A percentile compares a stretch with the other conserved stretches of the same genome.
phyloP scores from a whole-genome alignment of 805 yeast genomes.

The Monosporozyma siamensis region DNA sequence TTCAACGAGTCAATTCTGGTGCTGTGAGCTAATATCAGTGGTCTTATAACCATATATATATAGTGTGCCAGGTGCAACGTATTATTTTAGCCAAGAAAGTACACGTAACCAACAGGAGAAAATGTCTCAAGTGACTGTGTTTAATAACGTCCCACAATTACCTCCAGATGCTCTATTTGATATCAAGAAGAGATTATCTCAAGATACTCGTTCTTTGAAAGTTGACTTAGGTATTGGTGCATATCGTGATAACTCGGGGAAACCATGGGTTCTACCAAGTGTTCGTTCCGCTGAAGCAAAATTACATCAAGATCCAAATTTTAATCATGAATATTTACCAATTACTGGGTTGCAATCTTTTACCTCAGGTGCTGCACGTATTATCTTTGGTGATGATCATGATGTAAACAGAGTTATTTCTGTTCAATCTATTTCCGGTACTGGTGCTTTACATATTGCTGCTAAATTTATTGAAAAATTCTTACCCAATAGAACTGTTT shows the following conservation, averaged over 20 bases:
- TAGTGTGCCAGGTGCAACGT: too few species aligned
- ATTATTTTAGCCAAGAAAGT: too few species aligned
- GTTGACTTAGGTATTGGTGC: conserved; percentile 91
- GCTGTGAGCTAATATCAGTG: too few species aligned
- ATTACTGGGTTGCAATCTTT: conserved; percentile 68
- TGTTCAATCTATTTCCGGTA: conserved; percentile 87
- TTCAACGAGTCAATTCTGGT: too few species aligned
- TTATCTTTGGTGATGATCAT: conserved; percentile 58
- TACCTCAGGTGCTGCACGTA: conserved; percentile 59
- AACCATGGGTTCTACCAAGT: conserved; percentile 81
- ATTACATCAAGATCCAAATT: conserved; percentile 47
- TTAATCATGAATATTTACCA: conserved; percentile 84
- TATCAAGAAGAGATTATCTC: conserved; percentile 54
- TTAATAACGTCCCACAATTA: conserved; percentile 45
- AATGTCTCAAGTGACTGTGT: conserved; percentile 19
- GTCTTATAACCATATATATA: too few species aligned
- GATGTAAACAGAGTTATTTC: conserved; percentile 61
- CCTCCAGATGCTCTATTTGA: conserved; percentile 89
- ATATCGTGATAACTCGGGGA: conserved; percentile 81
- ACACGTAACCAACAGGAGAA: too few species aligned
- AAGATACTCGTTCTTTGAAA: conserved; percentile 52
- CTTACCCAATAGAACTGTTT: conserved; percentile 35
- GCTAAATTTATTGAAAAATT: conserved; percentile 41
- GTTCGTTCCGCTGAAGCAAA: conserved; percentile 59
- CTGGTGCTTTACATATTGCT: conserved; percentile 89